These are phyloP conservation scores for Gossypium sturtianum DNA, from an alignment of 345 rosid species.

Conservation along the genomic window DNA sequence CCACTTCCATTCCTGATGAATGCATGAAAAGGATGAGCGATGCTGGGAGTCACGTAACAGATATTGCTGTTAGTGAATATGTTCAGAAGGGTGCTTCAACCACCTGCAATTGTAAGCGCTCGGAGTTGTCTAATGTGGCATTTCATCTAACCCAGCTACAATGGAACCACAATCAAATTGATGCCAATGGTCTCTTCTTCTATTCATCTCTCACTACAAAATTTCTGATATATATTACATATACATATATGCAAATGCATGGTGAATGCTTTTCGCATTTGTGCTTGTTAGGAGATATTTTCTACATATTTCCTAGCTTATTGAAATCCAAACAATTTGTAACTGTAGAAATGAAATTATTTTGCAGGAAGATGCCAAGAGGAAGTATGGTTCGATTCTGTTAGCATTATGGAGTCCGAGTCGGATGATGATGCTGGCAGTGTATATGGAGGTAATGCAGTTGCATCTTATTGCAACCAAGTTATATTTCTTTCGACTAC, in stretches of 20 bases:
- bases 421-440: constrained; percentile 78
- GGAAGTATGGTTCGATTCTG: constrained; percentile 82
- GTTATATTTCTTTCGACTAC: neutral
- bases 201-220: neutral
- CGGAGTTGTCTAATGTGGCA: constrained; percentile 40
- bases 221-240: neutral
- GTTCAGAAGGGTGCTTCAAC: constrained; percentile 43
- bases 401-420: constrained; percentile 71
- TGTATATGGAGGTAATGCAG: constrained; percentile 54
- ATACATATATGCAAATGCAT: neutral
- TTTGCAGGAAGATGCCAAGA: constrained; percentile 54
- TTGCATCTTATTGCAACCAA: neutral
- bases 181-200: constrained; percentile 32
- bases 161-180: constrained; percentile 51
- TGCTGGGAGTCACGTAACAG: constrained; percentile 23
- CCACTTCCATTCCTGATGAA: constrained; percentile 16
- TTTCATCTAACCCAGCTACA: constrained; percentile 60
- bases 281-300: neutral
- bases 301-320: too few relatives aligned
- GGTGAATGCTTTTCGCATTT: neutral
- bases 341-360: neutral
- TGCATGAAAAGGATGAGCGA: constrained; percentile 29
- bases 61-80: constrained; percentile 44
- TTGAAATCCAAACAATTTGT: neutral
- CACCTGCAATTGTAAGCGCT: constrained; percentile 41